A percentile compares a stretch with the other conserved stretches of the same genome.
Evolutionary conservation across 768 basidiomycete species (phyloP).

Genomic region (Boletus sensibilis): DNA sequence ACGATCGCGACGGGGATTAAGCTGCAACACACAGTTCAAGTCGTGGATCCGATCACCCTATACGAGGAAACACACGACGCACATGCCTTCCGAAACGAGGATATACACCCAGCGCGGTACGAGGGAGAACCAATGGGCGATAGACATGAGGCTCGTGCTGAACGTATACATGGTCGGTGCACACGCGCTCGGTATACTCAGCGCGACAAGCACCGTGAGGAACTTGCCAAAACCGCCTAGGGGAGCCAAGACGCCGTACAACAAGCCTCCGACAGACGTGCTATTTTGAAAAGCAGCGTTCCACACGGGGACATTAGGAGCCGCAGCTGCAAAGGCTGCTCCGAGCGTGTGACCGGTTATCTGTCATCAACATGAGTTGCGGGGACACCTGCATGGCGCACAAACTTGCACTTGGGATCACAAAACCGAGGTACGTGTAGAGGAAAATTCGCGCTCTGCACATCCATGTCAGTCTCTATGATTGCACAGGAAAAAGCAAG

Average conservation of each 20-base stretch:
- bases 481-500: neutral
- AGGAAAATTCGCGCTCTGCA: slow-evolving; percentile 39
- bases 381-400: neutral
- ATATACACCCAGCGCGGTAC: slow-evolving; percentile 49
- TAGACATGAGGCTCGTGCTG: slow-evolving; percentile 45
- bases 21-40: slow-evolving; percentile 21
- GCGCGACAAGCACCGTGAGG: slow-evolving; percentile 49
- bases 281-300: slow-evolving; percentile 39
- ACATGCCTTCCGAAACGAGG: slow-evolving; percentile 47
- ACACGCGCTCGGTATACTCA: slow-evolving; percentile 53
- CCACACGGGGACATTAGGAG: slow-evolving; percentile 39
- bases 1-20: slow-evolving; percentile 48
- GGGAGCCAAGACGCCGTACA: slow-evolving; percentile 39
- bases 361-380: slow-evolving; percentile 22
- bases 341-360: slow-evolving; percentile 43
- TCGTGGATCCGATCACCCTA: neutral
- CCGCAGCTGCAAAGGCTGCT: slow-evolving; percentile 44
- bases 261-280: slow-evolving; percentile 45
- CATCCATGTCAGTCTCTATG: neutral
- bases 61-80: slow-evolving; percentile 12
- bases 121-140: slow-evolving; percentile 31
- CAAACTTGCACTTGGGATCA: slow-evolving; percentile 40
- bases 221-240: slow-evolving; percentile 47
- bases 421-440: slow-evolving; percentile 48
- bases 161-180: slow-evolving; percentile 61